Conservation (phyloP, 768 basidiomycete species). For the Psilocybe sp. region DNA sequence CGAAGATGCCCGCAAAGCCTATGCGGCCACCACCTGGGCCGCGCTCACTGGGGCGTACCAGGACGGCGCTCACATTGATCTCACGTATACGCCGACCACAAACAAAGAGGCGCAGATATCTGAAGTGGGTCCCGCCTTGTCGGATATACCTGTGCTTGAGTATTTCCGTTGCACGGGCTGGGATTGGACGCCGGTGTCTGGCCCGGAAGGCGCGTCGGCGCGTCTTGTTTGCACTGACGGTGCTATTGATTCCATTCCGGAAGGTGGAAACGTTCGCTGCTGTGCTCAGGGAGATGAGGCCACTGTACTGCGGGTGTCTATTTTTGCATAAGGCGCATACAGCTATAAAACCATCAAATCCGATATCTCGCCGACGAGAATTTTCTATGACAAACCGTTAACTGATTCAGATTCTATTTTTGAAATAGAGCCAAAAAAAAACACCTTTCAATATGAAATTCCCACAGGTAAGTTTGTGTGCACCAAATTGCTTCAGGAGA, state of each 20-base stretch:
- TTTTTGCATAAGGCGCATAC: too few relatives aligned
- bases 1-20: conserved; percentile 41
- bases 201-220: conserved; percentile 54
- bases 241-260: conserved; percentile 57
- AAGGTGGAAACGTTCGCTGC: conserved; percentile 57
- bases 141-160: conserved; percentile 64
- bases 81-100: conserved; percentile 49
- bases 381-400: too few relatives aligned
- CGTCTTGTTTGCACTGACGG: conserved; percentile 84
- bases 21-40: conserved; percentile 49
- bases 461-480: too few relatives aligned
- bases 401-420: too few relatives aligned
- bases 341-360: too few relatives aligned
- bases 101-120: conserved; percentile 27
- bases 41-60: conserved; percentile 72
- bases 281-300: too few relatives aligned
- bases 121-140: conserved; percentile 22
- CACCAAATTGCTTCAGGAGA: too few relatives aligned
- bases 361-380: too few relatives aligned
- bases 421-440: too few relatives aligned
- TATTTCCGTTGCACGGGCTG: conserved; percentile 77
- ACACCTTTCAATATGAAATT: too few relatives aligned
- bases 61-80: conserved; percentile 65
- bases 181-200: conserved; percentile 84
- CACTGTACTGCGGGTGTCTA: too few relatives aligned